Conservation (phyloP, 2,329 filamentous ascomycete species). For the Bipolaris bicolor region DNA sequence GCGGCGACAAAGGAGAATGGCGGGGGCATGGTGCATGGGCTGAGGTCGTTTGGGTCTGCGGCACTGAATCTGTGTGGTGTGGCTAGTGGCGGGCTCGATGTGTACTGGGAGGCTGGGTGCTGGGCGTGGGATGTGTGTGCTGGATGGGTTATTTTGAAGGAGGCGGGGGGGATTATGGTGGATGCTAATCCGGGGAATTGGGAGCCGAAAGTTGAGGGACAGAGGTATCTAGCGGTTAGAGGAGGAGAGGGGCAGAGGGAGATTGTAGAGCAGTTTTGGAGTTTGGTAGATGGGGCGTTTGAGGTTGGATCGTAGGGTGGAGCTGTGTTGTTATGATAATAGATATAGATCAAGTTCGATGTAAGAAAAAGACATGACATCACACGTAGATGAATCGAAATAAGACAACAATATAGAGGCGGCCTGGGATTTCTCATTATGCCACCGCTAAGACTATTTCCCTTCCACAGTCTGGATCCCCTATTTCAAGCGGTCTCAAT, state of each 20-base stretch:
- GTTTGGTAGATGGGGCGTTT: slow-evolving; percentile 52
- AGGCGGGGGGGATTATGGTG: slow-evolving; percentile 76
- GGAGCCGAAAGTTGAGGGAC: slow-evolving; percentile 63
- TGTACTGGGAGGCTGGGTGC: slow-evolving; percentile 84
- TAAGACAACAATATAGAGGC: slow-evolving; percentile 30
- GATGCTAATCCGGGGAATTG: slow-evolving; percentile 76
- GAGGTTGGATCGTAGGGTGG: slow-evolving; percentile 47
- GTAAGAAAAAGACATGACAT: not conserved
- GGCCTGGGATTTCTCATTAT: slow-evolving; percentile 39
- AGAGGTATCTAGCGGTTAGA: slow-evolving; percentile 61
- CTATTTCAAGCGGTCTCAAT: slow-evolving; percentile 34
- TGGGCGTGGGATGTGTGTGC: slow-evolving; percentile 88
- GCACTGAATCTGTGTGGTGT: slow-evolving; percentile 77
- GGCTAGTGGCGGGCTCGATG: slow-evolving; percentile 72
- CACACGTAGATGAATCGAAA: slow-evolving; percentile 8
- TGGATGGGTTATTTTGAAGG: slow-evolving; percentile 75
- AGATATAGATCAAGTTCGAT: not conserved
- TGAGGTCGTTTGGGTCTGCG: slow-evolving; percentile 74
- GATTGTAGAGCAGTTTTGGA: slow-evolving; percentile 58
- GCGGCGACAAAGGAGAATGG: slow-evolving; percentile 63
- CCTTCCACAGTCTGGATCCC: slow-evolving; percentile 28
- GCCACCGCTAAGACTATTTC: slow-evolving; percentile 30
- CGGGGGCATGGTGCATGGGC: slow-evolving; percentile 76
- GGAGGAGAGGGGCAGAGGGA: slow-evolving; percentile 54
- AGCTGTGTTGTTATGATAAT: too few relatives aligned